Base-by-base conservation (phyloP, 208 protist genomes). In the Novymonas esmeraldas region DNA sequence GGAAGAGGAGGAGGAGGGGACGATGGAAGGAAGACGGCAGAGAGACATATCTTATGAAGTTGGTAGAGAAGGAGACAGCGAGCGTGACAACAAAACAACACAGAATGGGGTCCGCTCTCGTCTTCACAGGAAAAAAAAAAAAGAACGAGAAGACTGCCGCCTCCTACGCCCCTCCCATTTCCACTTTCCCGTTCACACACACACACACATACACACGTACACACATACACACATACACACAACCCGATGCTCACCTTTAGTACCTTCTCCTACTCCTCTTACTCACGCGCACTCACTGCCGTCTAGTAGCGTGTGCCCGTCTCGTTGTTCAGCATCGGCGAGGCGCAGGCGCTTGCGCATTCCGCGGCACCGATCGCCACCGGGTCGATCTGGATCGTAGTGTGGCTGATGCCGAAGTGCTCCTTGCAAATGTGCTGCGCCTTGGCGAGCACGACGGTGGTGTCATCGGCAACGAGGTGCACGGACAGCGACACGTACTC, bases 311-410 rank as follows among this genome's bases (percentile, higher is more conserved):
- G 33, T 45, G 18, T 31, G 2, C 11, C 6, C n/a, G 11, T 38
- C n/a, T 50, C 28, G 54, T 57, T 38, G 33, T 67, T 58, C 24
- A 24, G 34, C 2, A 45, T 46, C 0, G 65, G 64, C 0, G 50
- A 13, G 6, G 50, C 57, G 55, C 82, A 88, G 45, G 31, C 60
- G 33, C 62, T 79, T 13, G 38, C 51, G 42, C 81, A 87, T 20
- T 52, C 44, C 18, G 34, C 45, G 18, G 48, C 58, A 13, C 83
- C 87, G 36, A 75, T 55, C 18, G 38, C 77, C 22, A 81, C 75
- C 22, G 76, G 48, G 58, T 97, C 93, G 7, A 97, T 78, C 63
- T 97, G 94, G 50, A 97, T 95, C 16, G 94, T 97, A 16, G 91
- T 92, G 76, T 97, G 94, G 0, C 42, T 28, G 51, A 97, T 97